Evolutionary conservation across 2,329 filamentous ascomycete species (phyloP).

Genomic region (Colletotrichum sp.): DNA sequence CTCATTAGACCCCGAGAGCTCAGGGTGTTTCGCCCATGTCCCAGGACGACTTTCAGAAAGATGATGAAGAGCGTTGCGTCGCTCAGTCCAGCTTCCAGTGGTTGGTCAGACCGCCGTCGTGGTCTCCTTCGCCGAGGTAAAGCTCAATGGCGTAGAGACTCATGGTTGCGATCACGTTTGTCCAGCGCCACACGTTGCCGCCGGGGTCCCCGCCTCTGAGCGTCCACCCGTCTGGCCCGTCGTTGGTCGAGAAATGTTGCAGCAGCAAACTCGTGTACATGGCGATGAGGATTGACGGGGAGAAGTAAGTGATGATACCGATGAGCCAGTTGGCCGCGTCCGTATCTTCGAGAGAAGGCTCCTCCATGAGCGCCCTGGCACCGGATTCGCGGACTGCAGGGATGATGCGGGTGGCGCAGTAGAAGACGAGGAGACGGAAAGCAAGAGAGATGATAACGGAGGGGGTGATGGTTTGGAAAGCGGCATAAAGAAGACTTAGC

Average conservation of each 20-base stretch:
- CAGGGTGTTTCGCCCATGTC: not conserved
- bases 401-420: conserved; percentile 94
- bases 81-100: conserved; percentile 94
- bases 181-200: conserved; percentile 90
- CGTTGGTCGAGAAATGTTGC: conserved; percentile 88
- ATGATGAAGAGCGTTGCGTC: not conserved
- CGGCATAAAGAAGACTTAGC: conserved; percentile 86
- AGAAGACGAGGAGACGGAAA: conserved; percentile 94
- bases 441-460: conserved; percentile 94
- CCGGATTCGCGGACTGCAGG: conserved; percentile 90
- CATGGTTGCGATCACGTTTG: conserved; percentile 91
- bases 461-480: conserved; percentile 93
- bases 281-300: conserved; percentile 90
- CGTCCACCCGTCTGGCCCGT: conserved; percentile 79
- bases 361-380: conserved; percentile 80
- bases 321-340: conserved; percentile 83
- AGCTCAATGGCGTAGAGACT: conserved; percentile 88
- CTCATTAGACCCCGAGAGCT: conserved; percentile 2
- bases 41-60: not conserved
- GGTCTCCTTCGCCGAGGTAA: conserved; percentile 82
- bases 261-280: conserved; percentile 95
- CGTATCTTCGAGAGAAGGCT: conserved; percentile 83
- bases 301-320: conserved; percentile 90
- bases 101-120: conserved; percentile 72
- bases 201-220: conserved; percentile 82